Base-by-base conservation (phyloP, 352 stramenopile species). In the Globisporangium radiosum region DNA sequence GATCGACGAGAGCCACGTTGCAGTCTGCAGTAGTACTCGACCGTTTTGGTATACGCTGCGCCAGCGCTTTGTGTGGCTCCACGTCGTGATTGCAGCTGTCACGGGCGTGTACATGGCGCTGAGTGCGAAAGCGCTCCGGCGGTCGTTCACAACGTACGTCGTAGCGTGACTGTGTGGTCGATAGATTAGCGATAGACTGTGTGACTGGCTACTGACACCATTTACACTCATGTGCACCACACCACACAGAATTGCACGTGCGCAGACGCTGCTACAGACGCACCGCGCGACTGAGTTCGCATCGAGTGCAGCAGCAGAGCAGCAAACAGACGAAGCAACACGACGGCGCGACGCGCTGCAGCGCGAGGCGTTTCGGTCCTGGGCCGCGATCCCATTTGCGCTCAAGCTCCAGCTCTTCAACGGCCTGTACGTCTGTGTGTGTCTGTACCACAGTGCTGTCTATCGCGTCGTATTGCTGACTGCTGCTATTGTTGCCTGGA, bases 21-120 rank as follows among this genome's bases (percentile, higher is more conserved):
- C 60, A 11, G 73, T 71, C 52, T 94, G 82, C 61, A 51, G 57
- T 13, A 77, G 57, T 47, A 62, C 54, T 25, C 25, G 25, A 33
- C 58, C 76, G 47, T 75, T 90, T 38, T 90, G 78, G 81, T 67
- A 64, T 9, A 75, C 69, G n/a, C 60, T 88, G 13, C 72, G 61
- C 13, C 73, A 82, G 39, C 73, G 76, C 38, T 91, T 91, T 57
- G 59, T 95, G 44, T 92, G 85, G 84, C 73, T 93, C 50, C 82
- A 95, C 55, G 44, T 87, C 14, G 56, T 89, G 37, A 70, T 91
- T 43, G 71, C 66, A 0, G 47, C 69, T 5, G 57, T 91, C 49
- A 64, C 70, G 3, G 17, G 71, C n/a, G 51, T 78, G 17, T 95
- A 95, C 65, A 68, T 91, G 59, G 55, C 59, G 25, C 73, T 95